phyloP scores from a whole-genome alignment of 1,284 basidiomycete species.

The Ceratobasidium sp. region DNA sequence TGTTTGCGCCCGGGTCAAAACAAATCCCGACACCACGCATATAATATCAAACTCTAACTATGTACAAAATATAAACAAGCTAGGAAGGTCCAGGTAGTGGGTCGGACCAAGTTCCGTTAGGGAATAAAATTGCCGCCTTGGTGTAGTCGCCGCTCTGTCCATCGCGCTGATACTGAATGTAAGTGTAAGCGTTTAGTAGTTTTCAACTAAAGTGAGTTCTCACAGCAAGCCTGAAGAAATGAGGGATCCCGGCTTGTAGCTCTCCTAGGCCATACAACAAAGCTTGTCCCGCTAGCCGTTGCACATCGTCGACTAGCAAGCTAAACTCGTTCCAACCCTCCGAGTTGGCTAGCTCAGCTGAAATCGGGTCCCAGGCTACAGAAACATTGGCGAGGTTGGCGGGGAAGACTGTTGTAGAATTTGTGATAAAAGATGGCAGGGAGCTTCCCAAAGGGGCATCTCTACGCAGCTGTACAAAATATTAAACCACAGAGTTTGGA shows the following conservation, averaged over 20 bases:
- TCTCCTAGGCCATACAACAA: slow-evolving; percentile 74
- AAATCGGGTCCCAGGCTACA: slow-evolving; percentile 71
- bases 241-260: slow-evolving; percentile 70
- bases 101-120: slow-evolving; percentile 84
- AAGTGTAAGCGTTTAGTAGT: neutral
- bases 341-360: slow-evolving; percentile 54
- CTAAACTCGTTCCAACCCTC: slow-evolving; percentile 80
- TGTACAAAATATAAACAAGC: slow-evolving; percentile 43
- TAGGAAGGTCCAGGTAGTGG: slow-evolving; percentile 74
- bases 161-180: slow-evolving; percentile 63
- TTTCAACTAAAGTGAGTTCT: slow-evolving; percentile 56
- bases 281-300: slow-evolving; percentile 73
- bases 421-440: slow-evolving; percentile 78
- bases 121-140: slow-evolving; percentile 77
- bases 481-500: neutral
- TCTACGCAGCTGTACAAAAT: slow-evolving; percentile 65
- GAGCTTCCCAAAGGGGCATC: slow-evolving; percentile 78
- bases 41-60: neutral
- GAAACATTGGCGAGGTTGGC: slow-evolving; percentile 67
- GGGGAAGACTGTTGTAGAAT: slow-evolving; percentile 70
- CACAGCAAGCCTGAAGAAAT: slow-evolving; percentile 86
- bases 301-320: slow-evolving; percentile 86
- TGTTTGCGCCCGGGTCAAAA: neutral
- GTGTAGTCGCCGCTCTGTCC: slow-evolving; percentile 81
- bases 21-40: slow-evolving; percentile 30